These are phyloP conservation scores for Hevea brasiliensis DNA, from an alignment of 345 rosid species.

Conservation along the genomic window DNA sequence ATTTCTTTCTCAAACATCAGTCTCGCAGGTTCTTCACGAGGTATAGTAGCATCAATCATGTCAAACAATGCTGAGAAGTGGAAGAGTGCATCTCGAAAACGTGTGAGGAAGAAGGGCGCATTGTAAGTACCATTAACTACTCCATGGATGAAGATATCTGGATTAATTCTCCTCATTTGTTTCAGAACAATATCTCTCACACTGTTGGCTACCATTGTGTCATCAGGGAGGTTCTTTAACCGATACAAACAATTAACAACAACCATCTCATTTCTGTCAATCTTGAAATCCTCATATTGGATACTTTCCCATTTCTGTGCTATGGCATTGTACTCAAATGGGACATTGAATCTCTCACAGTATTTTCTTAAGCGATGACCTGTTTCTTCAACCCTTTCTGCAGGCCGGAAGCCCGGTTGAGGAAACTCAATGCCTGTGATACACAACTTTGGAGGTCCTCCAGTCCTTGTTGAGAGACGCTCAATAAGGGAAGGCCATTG, in stretches of 20 bases:
- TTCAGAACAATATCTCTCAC: constrained; percentile 18
- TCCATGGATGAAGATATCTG: constrained; percentile 25
- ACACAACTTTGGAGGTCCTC: constrained; percentile 53
- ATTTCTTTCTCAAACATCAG: constrained; percentile 19
- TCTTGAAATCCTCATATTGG: constrained; percentile 49
- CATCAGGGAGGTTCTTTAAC: constrained; percentile 55
- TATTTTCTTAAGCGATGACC: constrained; percentile 47
- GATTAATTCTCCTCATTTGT: constrained; percentile 16
- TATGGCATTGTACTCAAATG: constrained; percentile 53
- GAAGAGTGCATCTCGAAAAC: constrained; percentile 27
- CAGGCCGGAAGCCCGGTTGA: constrained; percentile 61
- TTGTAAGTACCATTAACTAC: constrained; percentile 27
- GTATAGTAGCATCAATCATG: constrained; percentile 9
- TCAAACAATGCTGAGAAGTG: constrained; percentile 29
- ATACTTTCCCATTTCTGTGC: constrained; percentile 67
- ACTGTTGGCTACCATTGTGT: constrained; percentile 47
- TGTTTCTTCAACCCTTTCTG: constrained; percentile 57
- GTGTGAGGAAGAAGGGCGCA: constrained; percentile 26
- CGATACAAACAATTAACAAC: constrained; percentile 45
- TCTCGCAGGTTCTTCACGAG: constrained; percentile 17
- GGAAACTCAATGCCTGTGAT: constrained; percentile 60
- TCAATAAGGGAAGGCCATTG: constrained; percentile 65
- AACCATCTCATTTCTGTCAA: constrained; percentile 45
- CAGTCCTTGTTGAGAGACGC: constrained; percentile 43
- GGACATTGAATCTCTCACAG: constrained; percentile 50